Evolutionary conservation across 441 rosid species (phyloP).

Genomic region (Isatis lusitanica): DNA sequence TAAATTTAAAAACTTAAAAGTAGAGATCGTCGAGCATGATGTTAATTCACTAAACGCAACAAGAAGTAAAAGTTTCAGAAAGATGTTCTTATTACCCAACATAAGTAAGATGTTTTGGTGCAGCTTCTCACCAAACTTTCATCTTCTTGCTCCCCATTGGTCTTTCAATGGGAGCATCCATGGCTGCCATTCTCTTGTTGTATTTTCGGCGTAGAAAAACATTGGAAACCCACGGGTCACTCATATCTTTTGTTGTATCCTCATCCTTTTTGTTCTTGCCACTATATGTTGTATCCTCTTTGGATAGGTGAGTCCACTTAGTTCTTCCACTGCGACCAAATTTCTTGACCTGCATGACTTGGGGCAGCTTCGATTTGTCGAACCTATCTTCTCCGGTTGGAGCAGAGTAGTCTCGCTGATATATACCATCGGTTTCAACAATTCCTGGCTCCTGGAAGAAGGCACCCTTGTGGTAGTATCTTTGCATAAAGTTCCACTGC

Average conservation of each 20-base stretch:
- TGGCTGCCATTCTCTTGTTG: slow-evolving; percentile 80
- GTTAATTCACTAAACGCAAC: not conserved
- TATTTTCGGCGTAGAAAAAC: slow-evolving; percentile 74
- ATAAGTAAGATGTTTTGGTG: not conserved
- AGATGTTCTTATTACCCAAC: no score
- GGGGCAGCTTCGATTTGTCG: slow-evolving; percentile 80
- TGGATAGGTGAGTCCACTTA: slow-evolving; percentile 88
- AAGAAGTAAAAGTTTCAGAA: no score
- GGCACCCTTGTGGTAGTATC: slow-evolving; percentile 87
- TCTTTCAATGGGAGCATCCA: slow-evolving; percentile 69
- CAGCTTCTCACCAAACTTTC: slow-evolving; percentile 67
- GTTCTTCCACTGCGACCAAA: slow-evolving; percentile 95
- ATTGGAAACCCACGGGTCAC: slow-evolving; percentile 55
- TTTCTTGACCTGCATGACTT: slow-evolving; percentile 96
- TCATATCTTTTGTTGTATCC: slow-evolving; percentile 48
- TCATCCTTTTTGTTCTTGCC: slow-evolving; percentile 32
- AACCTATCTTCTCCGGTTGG: slow-evolving; percentile 94
- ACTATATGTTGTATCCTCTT: slow-evolving; percentile 63
- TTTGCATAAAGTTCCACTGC: slow-evolving; percentile 94
- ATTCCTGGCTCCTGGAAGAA: slow-evolving; percentile 79
- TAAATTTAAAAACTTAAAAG: not conserved
- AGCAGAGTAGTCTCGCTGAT: slow-evolving; percentile 71
- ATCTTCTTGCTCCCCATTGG: slow-evolving; percentile 91
- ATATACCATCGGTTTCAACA: slow-evolving; percentile 50
- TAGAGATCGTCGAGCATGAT: not conserved